phyloP scores from a whole-genome alignment of 2,329 filamentous ascomycete genomes.

The Thielaviopsis ethacetica region DNA sequence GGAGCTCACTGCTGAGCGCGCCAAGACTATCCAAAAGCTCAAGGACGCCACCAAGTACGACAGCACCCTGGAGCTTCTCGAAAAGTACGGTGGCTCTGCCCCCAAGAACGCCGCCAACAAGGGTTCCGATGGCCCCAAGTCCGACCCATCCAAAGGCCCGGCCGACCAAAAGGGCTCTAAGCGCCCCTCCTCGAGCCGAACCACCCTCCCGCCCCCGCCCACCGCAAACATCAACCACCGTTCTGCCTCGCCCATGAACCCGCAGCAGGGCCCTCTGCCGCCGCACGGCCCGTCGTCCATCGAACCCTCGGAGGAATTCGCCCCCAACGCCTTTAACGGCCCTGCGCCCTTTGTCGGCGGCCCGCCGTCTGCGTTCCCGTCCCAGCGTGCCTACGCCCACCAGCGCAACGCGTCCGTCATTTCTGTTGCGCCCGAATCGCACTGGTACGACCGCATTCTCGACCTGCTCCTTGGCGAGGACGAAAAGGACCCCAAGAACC shows the following conservation, averaged over 20 bases:
- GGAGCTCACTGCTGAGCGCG: conserved; percentile 59
- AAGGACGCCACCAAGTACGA: conserved; percentile 94
- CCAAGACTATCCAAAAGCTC: conserved; percentile 79
- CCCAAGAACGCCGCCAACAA: conserved; percentile 23
- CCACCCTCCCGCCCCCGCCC: conserved; percentile 30
- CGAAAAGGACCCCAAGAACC: conserved; percentile 80
- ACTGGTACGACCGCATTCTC: conserved; percentile 91
- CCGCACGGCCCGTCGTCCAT: conserved; percentile 20
- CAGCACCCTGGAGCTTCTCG: conserved; percentile 77
- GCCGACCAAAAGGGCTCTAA: conserved; percentile 8
- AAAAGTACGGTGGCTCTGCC: conserved; percentile 73
- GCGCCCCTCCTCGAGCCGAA: conserved; percentile 4
- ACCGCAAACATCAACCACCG: conserved; percentile 46
- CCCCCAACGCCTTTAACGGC: conserved; percentile 49
- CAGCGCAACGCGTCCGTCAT: not conserved
- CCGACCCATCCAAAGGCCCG: not conserved
- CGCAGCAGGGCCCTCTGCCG: conserved; percentile 16
- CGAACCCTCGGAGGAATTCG: conserved; percentile 43
- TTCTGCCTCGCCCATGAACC: conserved; percentile 16
- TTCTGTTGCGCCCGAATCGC: conserved; percentile 25
- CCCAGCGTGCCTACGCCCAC: not conserved
- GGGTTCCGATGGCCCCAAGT: conserved; percentile 12
- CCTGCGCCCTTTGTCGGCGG: conserved; percentile 13
- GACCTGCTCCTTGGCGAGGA: conserved; percentile 90
- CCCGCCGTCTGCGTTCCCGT: conserved; percentile 1